Percentiles rank a stretch among this genome's conserved stretches.
These are phyloP conservation scores for Sporothrix pseudoabietina DNA, from an alignment of 2,329 filamentous ascomycete genomes.

Conservation along the genomic window DNA sequence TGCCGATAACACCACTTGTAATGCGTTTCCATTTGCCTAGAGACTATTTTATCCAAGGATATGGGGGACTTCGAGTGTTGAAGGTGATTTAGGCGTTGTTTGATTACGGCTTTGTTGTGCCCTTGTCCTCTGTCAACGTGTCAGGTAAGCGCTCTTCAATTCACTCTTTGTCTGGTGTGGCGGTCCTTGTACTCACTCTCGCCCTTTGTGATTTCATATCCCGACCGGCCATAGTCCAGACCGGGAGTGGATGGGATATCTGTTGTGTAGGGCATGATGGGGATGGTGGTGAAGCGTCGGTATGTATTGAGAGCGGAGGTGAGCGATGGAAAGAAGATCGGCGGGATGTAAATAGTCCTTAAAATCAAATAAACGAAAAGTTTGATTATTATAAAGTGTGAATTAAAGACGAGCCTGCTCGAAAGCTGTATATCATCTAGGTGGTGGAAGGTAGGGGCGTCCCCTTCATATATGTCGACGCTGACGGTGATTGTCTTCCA, in stretches of 20 bases:
- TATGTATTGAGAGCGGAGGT: neutral
- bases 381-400: neutral
- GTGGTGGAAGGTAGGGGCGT: neutral
- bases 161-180: neutral
- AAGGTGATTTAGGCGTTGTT: neutral
- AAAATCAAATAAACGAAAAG: neutral
- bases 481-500: neutral
- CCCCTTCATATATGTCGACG: neutral
- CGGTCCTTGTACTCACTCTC: constrained; percentile 25
- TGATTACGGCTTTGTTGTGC: constrained; percentile 19
- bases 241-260: neutral
- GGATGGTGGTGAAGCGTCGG: too few relatives aligned
- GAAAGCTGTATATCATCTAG: too few relatives aligned
- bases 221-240: constrained; percentile 27
- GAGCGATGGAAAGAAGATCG: neutral
- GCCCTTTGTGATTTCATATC: constrained; percentile 32
- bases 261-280: neutral
- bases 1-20: neutral
- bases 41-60: too few relatives aligned
- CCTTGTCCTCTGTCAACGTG: constrained; percentile 24
- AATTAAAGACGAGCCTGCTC: constrained; percentile 18
- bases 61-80: neutral
- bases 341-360: neutral
- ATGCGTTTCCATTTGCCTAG: neutral
- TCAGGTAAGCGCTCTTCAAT: constrained; percentile 1